phyloP scores from a whole-genome alignment of 2,329 filamentous ascomycete genomes.

The Aschersonia sp. region DNA sequence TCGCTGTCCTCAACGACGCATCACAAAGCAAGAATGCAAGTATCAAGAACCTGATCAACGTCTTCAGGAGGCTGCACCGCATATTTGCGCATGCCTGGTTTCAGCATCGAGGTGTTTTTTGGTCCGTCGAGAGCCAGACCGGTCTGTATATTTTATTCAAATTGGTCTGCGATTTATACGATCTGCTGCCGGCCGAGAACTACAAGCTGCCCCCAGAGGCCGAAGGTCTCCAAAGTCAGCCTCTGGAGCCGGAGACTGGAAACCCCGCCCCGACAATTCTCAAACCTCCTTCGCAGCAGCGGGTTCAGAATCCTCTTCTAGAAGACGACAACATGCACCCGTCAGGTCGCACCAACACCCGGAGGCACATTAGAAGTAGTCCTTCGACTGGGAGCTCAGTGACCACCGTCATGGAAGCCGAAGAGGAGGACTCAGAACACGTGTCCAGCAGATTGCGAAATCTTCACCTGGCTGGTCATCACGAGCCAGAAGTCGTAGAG shows the following conservation, averaged over 20 bases:
- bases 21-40: constrained; percentile 45
- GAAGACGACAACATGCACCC: constrained; percentile 37
- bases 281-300: constrained; percentile 17
- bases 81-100: constrained; percentile 99
- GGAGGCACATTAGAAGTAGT: constrained; percentile 67
- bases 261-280: constrained; percentile 20
- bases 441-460: constrained; percentile 29
- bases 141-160: constrained; percentile 95
- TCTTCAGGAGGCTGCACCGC: constrained; percentile 84
- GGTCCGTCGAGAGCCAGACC: constrained; percentile 80
- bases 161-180: constrained; percentile 85
- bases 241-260: constrained; percentile 25
- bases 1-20: constrained; percentile 41
- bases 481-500: constrained; percentile 24
- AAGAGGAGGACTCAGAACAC: constrained; percentile 52
- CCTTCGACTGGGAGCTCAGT: constrained; percentile 68
- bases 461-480: constrained; percentile 34
- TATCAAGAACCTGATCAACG: constrained; percentile 78
- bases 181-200: constrained; percentile 79
- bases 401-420: constrained; percentile 67
- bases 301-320: constrained; percentile 10
- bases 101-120: constrained; percentile 88
- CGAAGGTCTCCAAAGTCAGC: constrained; percentile 56
- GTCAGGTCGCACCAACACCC: constrained; percentile 53
- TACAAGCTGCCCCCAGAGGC: constrained; percentile 92